phyloP scores from a whole-genome alignment of 805 yeast species.

The Pichia nakasei region DNA sequence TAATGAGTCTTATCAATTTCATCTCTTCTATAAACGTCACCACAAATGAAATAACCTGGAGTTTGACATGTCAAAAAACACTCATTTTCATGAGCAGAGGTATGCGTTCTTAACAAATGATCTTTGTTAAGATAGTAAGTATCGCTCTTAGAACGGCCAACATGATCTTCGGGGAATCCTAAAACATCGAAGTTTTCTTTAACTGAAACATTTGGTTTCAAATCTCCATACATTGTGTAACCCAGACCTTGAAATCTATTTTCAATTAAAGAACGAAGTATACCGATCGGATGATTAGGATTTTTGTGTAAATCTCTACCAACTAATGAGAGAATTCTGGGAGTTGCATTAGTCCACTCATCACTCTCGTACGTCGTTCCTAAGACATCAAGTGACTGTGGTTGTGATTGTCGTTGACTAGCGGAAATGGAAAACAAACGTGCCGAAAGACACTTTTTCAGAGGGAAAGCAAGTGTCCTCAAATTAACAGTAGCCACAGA shows the following conservation, averaged over 20 bases:
- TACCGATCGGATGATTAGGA: slow-evolving; percentile 83
- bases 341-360: slow-evolving; percentile 81
- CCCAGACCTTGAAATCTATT: slow-evolving; percentile 55
- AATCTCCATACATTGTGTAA: slow-evolving; percentile 69
- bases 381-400: slow-evolving; percentile 28
- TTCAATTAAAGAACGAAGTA: slow-evolving; percentile 67
- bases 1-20: slow-evolving; percentile 94
- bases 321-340: slow-evolving; percentile 56
- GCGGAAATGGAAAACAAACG: neutral
- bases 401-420: neutral
- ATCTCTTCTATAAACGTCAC: slow-evolving; percentile 93
- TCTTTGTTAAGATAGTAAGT: slow-evolving; percentile 81
- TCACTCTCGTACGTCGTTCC: slow-evolving; percentile 52
- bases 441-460: neutral
- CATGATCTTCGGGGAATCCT: slow-evolving; percentile 88
- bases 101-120: slow-evolving; percentile 78
- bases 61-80: slow-evolving; percentile 61
- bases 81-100: slow-evolving; percentile 92
- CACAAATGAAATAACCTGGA: slow-evolving; percentile 87
- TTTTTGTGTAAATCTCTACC: slow-evolving; percentile 67
- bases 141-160: slow-evolving; percentile 87
- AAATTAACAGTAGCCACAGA: too few species aligned
- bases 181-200: slow-evolving; percentile 84
- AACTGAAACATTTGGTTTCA: slow-evolving; percentile 74
- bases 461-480: too few species aligned